Evolutionary conservation across 2,329 filamentous ascomycete genomes (phyloP), one percentile per base, ranked within the genome.

Genomic region (Erysiphe neolycopersici): DNA sequence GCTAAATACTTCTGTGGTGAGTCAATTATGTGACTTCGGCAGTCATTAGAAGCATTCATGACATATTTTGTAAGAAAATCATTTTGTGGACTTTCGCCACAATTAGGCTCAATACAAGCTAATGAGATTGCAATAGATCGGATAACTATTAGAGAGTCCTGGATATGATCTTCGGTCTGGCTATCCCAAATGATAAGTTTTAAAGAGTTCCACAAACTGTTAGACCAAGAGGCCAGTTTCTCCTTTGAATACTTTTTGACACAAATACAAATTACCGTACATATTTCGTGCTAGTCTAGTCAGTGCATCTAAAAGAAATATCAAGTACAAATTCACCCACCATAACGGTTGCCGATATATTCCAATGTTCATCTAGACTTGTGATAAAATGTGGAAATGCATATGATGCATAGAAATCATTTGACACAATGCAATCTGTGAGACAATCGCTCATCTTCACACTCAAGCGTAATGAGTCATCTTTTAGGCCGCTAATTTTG

Each of bases 1-100:
- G 42, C 33, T 12, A n/a, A 58, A 63, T 42, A 49, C 61, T 17
- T 64, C 61, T 5, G 59, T 61, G 1, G 16, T 16, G 0, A 62
- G 65, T 45, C 57, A 60, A 3, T 38, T 30, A 41, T 37, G 52
- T 32, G 61, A 61, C 2, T 47, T 62, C 44, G 19, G 43, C 11
- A 52, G 44, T 32, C 62, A 53, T 0, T n/a, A 6, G 43, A 33
- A 16, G 43, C 43, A 9, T 38, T 18, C 10, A 42, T 18, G 13
- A 45, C 35, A 32, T 47, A 48, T 6, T 16, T 17, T 26, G 40
- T 41, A 13, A 46, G 29, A n/a, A 43, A 33, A 10, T 46, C 29
- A 5, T 43, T 18, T 17, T 41, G 17, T 8, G 22, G 16, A 37
- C 40, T 45, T 29, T 43, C 41, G 19, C 46, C 19, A 5, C 16